Base-by-base conservation (phyloP, 2,329 filamentous ascomycete species). In the Pseudogymnoascus destructans region DNA sequence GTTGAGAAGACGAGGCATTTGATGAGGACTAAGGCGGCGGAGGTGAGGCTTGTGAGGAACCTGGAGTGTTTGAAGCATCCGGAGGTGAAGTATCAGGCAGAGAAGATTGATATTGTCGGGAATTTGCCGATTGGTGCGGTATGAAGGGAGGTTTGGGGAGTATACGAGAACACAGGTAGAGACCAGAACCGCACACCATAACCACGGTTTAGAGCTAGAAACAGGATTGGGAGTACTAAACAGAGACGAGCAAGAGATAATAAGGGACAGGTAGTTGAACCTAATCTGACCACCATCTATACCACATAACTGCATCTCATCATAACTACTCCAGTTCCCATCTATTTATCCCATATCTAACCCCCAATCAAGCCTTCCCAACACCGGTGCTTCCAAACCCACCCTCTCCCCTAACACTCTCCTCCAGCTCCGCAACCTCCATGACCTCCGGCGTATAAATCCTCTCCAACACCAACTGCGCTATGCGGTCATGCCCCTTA, bases 371-470 rank as follows among this genome's bases (percentile, higher is more conserved):
- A 69, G 46, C 46, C 46, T 52, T 52, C 1, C 9, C 25, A 36
- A 56, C 54, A 54, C 90, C 91, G 32, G 91, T 95, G 72, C 89
- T 95, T 58, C 91, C 91, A 69, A 95, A 95, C 1, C 91, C 93
- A 23, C 91, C 92, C 0, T 85, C 89, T 23, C 93, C 93, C 40
- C 93, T 79, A 9, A 95, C 89, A 68, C 89, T 97, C 75, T 90
- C 89, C 68, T 92, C 89, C 59, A 98, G 77, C 74, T 92, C 81
- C 66, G 88, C 77, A 1, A 97, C 92, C 68, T 95, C 90, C n/a
- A 87, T 73, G 5, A 98, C 87, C 52, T 95, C 89, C 2, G 93
- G 92, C 25, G 91, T 97, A 68, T 87, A 91, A 68, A 97, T 96
- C 71, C 89, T 83, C 79, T 98, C 93, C 59, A 98, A 76, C 64